These are phyloP conservation scores for Citrus glauca DNA, from an alignment of 345 rosid species.

Conservation along the genomic window DNA sequence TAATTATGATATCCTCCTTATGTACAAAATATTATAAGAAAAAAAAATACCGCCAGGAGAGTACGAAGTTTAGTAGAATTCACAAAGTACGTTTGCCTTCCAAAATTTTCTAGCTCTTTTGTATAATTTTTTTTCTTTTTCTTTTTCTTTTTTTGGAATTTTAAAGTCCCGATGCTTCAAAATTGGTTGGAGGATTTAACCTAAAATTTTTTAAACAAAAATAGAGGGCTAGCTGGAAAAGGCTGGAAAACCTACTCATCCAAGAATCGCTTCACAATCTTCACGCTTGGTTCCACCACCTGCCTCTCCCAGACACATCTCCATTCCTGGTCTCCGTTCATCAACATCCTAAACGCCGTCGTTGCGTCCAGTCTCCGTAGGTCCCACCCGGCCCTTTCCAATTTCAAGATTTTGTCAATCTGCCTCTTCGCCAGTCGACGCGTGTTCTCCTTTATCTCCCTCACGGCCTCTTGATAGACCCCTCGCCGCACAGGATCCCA, in stretches of 20 bases:
- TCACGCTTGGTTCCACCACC: constrained; percentile 60
- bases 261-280: constrained; percentile 70
- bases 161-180: not conserved
- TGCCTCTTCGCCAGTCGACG: constrained; percentile 73
- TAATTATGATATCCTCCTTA: not conserved
- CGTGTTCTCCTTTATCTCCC: constrained; percentile 77
- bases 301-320: constrained; percentile 60
- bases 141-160: not conserved
- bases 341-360: constrained; percentile 38
- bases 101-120: not conserved
- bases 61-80: not conserved
- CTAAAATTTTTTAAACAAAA: not conserved
- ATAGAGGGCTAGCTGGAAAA: constrained; percentile 22
- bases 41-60: not conserved
- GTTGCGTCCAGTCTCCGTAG: constrained; percentile 74
- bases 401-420: constrained; percentile 54
- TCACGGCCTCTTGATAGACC: constrained; percentile 64
- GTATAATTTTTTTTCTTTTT: not conserved
- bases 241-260: constrained; percentile 56
- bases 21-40: not conserved
- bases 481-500: constrained; percentile 30
- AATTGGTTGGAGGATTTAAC: not conserved
- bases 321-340: constrained; percentile 32
- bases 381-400: constrained; percentile 67
- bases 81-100: not conserved